Conservation (phyloP, 225 moss, liverwort and hornwort genomes). For the Anthoceros angustus region DNA sequence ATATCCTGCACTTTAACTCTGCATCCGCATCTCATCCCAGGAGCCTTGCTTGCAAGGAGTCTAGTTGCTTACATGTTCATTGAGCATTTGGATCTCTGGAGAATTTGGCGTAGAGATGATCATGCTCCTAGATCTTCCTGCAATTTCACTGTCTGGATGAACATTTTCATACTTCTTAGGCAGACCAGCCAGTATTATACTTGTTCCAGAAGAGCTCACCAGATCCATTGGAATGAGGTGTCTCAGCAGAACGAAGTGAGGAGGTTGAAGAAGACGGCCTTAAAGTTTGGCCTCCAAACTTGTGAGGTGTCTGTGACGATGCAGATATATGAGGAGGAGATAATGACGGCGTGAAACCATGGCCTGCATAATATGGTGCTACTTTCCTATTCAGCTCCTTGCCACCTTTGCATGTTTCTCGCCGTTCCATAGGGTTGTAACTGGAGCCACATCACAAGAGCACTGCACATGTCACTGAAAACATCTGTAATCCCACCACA, state of each 20-base stretch:
- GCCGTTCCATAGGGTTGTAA: constrained; percentile 80
- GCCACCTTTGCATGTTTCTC: constrained; percentile 94
- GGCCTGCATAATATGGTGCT: constrained; percentile 5
- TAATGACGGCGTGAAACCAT: not conserved
- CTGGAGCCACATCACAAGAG: constrained; percentile 12
- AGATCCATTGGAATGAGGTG: not conserved
- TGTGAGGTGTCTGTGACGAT: not conserved
- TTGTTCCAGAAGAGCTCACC: not conserved
- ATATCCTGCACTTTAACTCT: not conserved
- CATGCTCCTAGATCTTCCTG: constrained; percentile 25
- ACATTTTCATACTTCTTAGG: too few relatives aligned
- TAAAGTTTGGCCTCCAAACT: not conserved
- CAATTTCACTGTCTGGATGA: constrained; percentile 10
- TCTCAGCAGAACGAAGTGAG: constrained; percentile 1
- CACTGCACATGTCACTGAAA: not conserved
- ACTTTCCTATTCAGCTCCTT: constrained; percentile 82
- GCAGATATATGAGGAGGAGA: constrained; percentile 1
- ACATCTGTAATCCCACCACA: not conserved
- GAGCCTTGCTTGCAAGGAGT: too few relatives aligned
- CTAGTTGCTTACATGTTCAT: constrained; percentile 40
- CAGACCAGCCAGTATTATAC: not conserved
- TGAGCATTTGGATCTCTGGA: constrained; percentile 50
- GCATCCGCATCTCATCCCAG: too few relatives aligned
- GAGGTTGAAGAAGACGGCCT: not conserved
- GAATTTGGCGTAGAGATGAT: constrained; percentile 22